phyloP scores from a whole-genome alignment of 2,329 filamentous ascomycete species.

The Eutypa lata region DNA sequence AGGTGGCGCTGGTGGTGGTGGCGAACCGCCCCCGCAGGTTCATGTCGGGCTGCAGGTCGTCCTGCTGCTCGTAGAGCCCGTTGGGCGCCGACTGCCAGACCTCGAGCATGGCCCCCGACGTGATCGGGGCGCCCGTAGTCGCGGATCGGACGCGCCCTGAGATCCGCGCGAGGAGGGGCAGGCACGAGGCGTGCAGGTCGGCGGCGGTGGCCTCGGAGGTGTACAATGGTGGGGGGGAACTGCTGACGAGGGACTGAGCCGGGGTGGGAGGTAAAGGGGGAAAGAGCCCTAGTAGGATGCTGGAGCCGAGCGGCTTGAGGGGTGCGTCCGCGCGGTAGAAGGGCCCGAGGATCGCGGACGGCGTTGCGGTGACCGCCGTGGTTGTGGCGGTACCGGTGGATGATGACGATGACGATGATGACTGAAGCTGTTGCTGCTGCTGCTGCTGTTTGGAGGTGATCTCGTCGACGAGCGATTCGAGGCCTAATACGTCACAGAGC shows the following conservation, averaged over 20 bases:
- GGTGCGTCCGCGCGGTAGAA: slow-evolving; percentile 79
- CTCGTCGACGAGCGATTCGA: slow-evolving; percentile 79
- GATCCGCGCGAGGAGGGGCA: slow-evolving; percentile 62
- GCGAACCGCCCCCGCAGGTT: slow-evolving; percentile 70
- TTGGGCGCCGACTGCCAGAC: slow-evolving; percentile 81
- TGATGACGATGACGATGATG: slow-evolving; percentile 14
- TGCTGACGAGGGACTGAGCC: too few species aligned
- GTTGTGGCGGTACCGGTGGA: slow-evolving; percentile 63
- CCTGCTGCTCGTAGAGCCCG: slow-evolving; percentile 69
- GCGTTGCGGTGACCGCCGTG: slow-evolving; percentile 49
- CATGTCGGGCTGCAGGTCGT: slow-evolving; percentile 65
- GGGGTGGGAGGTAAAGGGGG: too few species aligned
- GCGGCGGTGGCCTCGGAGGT: too few species aligned
- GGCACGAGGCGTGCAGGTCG: slow-evolving; percentile 15
- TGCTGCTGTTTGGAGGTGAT: slow-evolving; percentile 63
- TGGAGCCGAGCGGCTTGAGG: slow-evolving; percentile 63
- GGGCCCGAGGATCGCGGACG: slow-evolving; percentile 78
- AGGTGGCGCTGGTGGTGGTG: background rate
- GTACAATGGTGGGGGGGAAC: too few species aligned
- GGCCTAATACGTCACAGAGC: slow-evolving; percentile 64
- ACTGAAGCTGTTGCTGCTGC: background rate
- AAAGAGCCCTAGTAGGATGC: slow-evolving; percentile 58
- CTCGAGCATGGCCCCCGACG: slow-evolving; percentile 65
- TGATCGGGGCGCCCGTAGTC: slow-evolving; percentile 60
- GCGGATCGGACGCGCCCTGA: slow-evolving; percentile 52